A percentile compares a stretch with the other conserved stretches of the same genome.
Conservation (phyloP, 768 basidiomycete genomes). For the Suillus weaverae region DNA sequence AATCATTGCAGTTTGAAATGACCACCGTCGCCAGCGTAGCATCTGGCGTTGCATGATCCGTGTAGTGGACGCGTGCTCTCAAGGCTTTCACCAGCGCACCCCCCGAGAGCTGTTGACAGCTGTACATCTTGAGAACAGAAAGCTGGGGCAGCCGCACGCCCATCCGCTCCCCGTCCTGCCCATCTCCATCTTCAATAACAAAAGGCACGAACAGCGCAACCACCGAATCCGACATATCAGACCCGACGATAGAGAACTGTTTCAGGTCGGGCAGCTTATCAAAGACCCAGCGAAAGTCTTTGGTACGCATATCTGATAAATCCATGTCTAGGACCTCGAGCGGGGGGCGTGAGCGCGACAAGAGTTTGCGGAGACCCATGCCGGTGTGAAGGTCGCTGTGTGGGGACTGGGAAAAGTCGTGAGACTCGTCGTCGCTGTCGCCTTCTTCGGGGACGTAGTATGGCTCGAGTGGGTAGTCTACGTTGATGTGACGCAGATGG, state of each 20-base stretch:
- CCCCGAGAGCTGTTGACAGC: constrained; percentile 65
- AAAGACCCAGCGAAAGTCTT: constrained; percentile 74
- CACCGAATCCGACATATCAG: constrained; percentile 79
- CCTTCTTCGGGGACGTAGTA: constrained; percentile 51
- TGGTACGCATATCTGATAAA: constrained; percentile 80
- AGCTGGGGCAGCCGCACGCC: constrained; percentile 58
- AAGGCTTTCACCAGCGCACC: constrained; percentile 55
- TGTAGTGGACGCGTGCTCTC: constrained; percentile 43
- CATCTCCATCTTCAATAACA: constrained; percentile 1
- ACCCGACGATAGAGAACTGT: constrained; percentile 73
- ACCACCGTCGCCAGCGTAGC: constrained; percentile 28
- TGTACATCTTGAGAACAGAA: constrained; percentile 50
- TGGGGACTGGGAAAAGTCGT: constrained; percentile 75
- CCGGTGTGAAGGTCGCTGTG: constrained; percentile 78
- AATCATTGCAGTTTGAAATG: constrained; percentile 24
- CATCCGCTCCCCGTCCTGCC: constrained; percentile 12
- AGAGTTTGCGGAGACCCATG: constrained; percentile 71
- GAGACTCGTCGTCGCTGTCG: constrained; percentile 73
- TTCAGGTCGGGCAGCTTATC: constrained; percentile 51
- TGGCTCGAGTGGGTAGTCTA: constrained; percentile 43
- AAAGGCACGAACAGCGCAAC: constrained; percentile 56
- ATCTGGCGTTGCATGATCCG: constrained; percentile 32
- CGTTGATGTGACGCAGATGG: constrained; percentile 65
- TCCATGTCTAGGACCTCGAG: constrained; percentile 73
- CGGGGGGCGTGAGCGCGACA: constrained; percentile 61